These are phyloP conservation scores for Paraurostyla sp. DNA, from an alignment of 73 alveolate species.

Conservation along the genomic window DNA sequence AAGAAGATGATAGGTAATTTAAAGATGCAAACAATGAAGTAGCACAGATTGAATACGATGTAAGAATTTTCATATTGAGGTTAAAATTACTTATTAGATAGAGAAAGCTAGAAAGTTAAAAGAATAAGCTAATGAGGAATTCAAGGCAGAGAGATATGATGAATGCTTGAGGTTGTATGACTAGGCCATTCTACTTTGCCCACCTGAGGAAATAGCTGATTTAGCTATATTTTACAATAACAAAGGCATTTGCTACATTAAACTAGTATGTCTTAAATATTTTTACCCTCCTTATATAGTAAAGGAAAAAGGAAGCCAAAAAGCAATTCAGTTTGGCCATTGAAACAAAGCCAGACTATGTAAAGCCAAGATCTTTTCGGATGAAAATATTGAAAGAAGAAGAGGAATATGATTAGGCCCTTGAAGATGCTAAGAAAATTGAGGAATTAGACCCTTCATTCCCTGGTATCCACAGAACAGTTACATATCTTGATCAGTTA, in stretches of 20 bases:
- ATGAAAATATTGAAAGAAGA: slow-evolving; percentile 53
- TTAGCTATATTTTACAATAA: slow-evolving; percentile 68
- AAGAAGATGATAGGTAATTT: slow-evolving; percentile 18
- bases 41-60: not conserved
- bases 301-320: slow-evolving; percentile 73
- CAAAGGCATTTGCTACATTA: slow-evolving; percentile 58
- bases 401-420: slow-evolving; percentile 68
- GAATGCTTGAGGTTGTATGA: slow-evolving; percentile 56
- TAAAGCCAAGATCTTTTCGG: slow-evolving; percentile 55
- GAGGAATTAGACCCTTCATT: slow-evolving; percentile 59
- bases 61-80: too few species aligned
- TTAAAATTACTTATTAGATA: not conserved
- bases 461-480: slow-evolving; percentile 38
- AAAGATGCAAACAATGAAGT: slow-evolving; percentile 32
- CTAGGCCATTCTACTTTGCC: slow-evolving; percentile 67
- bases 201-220: slow-evolving; percentile 63
- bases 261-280: slow-evolving; percentile 10
- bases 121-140: slow-evolving; percentile 61
- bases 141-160: slow-evolving; percentile 39
- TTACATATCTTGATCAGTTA: slow-evolving; percentile 48
- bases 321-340: slow-evolving; percentile 70
- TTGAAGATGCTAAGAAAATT: slow-evolving; percentile 62
- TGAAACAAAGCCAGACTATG: slow-evolving; percentile 82
- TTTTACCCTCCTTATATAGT: not conserved
- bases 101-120: slow-evolving; percentile 60